Base-by-base conservation (phyloP, 2,329 filamentous ascomycete genomes). In the Xylariaceae sp. region DNA sequence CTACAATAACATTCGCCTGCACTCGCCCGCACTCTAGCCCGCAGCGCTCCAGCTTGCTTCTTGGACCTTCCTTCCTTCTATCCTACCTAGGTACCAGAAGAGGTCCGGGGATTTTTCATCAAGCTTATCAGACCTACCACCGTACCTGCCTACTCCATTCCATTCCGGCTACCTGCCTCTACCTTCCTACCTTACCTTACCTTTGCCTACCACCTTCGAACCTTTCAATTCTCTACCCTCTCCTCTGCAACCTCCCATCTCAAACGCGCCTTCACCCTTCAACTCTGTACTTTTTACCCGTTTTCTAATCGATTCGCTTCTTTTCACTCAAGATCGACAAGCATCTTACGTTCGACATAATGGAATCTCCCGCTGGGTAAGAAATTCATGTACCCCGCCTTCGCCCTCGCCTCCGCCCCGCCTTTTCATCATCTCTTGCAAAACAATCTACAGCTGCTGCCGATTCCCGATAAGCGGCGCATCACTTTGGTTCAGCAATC, bases 361-460 rank as follows among this genome's bases (percentile, higher is more conserved):
- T 72, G 70, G 70, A 72, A 17, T 64, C 65, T 51, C 64, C 69
- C 59, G 67, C 66, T 65, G 66, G 67, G 71, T 73, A 67, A 72
- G 71, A 67, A 30, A 63, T 39, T 65, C 63, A 65, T 45, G 64
- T 64, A 65, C 67, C 67, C 70, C 68, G 68, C 70, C 65, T 13
- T 42, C 13, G 37, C 37, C 37, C 37, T 13, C 37, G 37, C 37
- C 37, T 65, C 63, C 62, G 63, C 70, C 70, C 71, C 70, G 68
- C 71, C 65, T 71, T 72, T 67, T 56, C 64, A 67, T 67, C 63
- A 65, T 64, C 49, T 66, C 48, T 44, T 59, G 49, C 13, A 59
- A 58, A 57, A 56, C 55, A 57, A 55, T 59, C 62, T 56, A 58
- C 56, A 59, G 47, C 53, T 62, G 56, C 44, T 45, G 13, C 42